These are phyloP conservation scores for Passalora sequoiae DNA, from an alignment of 2,329 filamentous ascomycete species.

Conservation along the genomic window DNA sequence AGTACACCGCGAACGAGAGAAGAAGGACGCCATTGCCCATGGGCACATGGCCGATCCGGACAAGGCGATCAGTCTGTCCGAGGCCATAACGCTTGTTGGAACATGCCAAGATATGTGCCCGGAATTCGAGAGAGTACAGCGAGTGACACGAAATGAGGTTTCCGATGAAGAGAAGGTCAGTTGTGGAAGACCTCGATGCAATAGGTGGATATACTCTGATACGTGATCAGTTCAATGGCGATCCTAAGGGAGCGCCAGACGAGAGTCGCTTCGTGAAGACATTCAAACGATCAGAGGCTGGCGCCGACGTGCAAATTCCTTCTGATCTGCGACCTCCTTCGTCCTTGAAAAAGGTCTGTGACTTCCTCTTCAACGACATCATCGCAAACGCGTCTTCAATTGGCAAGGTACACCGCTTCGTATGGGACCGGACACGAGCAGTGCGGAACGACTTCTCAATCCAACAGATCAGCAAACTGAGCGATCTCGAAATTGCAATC, in stretches of 20 bases:
- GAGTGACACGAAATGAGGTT: conserved; percentile 58
- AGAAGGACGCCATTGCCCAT: conserved; percentile 48
- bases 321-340: conserved; percentile 58
- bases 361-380: conserved; percentile 44
- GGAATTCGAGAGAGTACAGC: conserved; percentile 57
- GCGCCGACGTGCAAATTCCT: conserved; percentile 58
- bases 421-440: conserved; percentile 61
- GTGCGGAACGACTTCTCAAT: conserved; percentile 63
- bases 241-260: conserved; percentile 34
- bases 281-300: conserved; percentile 58
- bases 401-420: conserved; percentile 55
- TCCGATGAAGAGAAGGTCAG: conserved; percentile 56
- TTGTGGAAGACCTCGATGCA: conserved; percentile 11
- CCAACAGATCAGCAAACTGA: conserved; percentile 53
- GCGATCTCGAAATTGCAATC: conserved; percentile 54
- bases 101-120: conserved; percentile 62
- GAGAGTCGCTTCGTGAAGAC: conserved; percentile 59
- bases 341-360: conserved; percentile 41
- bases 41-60: conserved; percentile 56
- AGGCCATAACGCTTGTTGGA: conserved; percentile 58
- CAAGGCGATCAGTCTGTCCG: conserved; percentile 53
- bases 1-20: conserved; percentile 46
- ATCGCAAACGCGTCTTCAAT: conserved; percentile 48
- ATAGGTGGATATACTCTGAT: conserved; percentile 21
- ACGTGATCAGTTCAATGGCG: conserved; percentile 24